Percentiles rank a stretch among this genome's conserved stretches.
These are phyloP conservation scores for Prunus armeniaca DNA, from an alignment of 306 rosid genomes.

Conservation along the genomic window DNA sequence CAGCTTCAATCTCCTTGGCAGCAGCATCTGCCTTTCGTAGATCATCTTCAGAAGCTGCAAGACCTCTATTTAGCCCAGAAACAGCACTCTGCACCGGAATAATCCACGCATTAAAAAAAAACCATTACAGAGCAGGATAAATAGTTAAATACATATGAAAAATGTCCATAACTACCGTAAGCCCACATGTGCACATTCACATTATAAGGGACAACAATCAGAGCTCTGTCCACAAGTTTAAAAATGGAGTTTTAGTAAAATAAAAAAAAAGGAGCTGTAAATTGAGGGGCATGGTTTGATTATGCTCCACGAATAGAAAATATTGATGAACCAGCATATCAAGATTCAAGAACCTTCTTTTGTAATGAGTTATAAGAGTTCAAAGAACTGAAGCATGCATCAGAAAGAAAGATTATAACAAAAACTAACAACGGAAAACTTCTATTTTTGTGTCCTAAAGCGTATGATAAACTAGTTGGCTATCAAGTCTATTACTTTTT, in stretches of 20 bases:
- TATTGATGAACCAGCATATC: background rate
- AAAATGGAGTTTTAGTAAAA: background rate
- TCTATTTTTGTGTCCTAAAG: background rate
- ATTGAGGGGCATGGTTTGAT: background rate
- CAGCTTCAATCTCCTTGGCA: slow-evolving; percentile 80
- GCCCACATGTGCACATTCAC: no score
- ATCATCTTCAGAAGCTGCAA: slow-evolving; percentile 84
- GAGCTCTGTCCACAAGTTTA: background rate
- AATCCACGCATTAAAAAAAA: slow-evolving; percentile 11
- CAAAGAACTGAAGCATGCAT: background rate
- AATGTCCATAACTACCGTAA: background rate
- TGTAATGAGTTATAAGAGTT: background rate
- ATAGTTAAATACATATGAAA: background rate
- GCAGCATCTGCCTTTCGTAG: slow-evolving; percentile 75
- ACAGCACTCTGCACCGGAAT: slow-evolving; percentile 60
- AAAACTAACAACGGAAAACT: background rate
- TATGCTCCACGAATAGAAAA: background rate
- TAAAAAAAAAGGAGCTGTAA: background rate
- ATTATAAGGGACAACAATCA: background rate
- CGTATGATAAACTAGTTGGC: background rate
- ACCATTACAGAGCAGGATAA: background rate
- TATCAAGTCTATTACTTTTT: background rate
- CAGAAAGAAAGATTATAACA: background rate
- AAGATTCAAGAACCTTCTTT: background rate
- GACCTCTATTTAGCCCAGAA: slow-evolving; percentile 94